phyloP scores from a whole-genome alignment of 805 yeast species.

The Myxozyma geophila region DNA sequence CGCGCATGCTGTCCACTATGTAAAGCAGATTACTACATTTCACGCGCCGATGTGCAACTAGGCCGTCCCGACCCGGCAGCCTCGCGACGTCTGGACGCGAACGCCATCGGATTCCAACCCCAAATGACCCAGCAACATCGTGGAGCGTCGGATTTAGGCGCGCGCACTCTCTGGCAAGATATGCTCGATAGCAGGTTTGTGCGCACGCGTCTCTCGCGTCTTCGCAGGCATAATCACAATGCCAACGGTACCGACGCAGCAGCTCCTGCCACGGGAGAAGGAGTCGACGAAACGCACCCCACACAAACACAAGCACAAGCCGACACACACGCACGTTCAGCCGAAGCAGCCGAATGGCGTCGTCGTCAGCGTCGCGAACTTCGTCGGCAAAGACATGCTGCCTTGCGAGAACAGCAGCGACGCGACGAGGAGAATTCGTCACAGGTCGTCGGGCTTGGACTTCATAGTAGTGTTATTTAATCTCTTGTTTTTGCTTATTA shows the following conservation, averaged over 20 bases:
- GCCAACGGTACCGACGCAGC: not conserved
- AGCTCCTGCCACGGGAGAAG: not conserved
- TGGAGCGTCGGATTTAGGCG: not conserved
- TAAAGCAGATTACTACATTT: constrained; percentile 63
- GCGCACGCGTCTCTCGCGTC: constrained; percentile 3
- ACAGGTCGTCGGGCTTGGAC: constrained; percentile 9
- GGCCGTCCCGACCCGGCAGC: not conserved
- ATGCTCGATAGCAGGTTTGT: constrained; percentile 5
- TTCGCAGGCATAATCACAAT: not conserved
- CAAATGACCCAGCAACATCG: not conserved
- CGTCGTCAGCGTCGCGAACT: not conserved
- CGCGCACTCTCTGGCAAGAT: constrained; percentile 7
- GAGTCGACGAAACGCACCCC: not conserved
- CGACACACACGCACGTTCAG: too few species aligned
- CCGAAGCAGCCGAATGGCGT: not conserved
- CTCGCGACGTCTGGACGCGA: not conserved
- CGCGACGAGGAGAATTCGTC: constrained; percentile 7
- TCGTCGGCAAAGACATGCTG: not conserved
- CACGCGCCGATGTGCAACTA: constrained; percentile 13
- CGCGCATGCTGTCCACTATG: constrained; percentile 86
- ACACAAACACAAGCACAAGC: not conserved
- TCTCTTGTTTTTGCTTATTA: not conserved
- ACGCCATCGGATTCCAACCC: not conserved
- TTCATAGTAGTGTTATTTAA: constrained; percentile 13
- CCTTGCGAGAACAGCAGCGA: constrained; percentile 5